Evolutionary conservation across 1,139 yeast species (phyloP), one percentile per base, ranked within the genome.

Genomic region (Kodamaea suecica): DNA sequence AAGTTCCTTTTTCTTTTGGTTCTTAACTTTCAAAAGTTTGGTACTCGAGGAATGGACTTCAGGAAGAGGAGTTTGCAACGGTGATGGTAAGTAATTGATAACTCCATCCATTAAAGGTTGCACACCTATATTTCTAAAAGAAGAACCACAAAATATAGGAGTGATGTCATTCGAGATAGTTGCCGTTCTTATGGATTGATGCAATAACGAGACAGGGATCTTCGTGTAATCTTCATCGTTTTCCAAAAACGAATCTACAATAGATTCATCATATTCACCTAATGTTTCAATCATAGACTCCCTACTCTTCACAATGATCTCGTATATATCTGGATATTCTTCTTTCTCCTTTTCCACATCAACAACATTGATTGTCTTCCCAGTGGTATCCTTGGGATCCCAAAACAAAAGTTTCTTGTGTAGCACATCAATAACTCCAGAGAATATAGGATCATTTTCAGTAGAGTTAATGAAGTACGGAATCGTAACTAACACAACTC

Each of bases 81-180:
- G 97, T 1, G 92, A 77, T 0, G 99, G 98, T 23, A 94, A 65
- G 49, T 74, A 92, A 35, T 75, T 73, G 1, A 79, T 70, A 11
- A 90, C 70, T 0, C 95, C 90, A 55, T 92, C 98, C 61, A 92
- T 63, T 36, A 94, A 63, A 0, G 97, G 97, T 53, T 92, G 98
- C 2, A 92, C 95, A 10, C 98, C 98, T 35, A 92, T 84, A 53
- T 92, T 92, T 43, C 73, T 76, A 61, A 92, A 92, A 35, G 97
- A 84, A 1, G 97, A 85, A 3, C 99, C 98, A 58, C 97, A 87
- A 26, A 88, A 63, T 0, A 92, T 84, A 0, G 99, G 97, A 0
- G 84, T 74, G 3, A 86, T 68, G 26, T 66, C 61, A 36, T 74
- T 73, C 1, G 57, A 57, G 3, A 86, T 48, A 0, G 95, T 84